phyloP scores from a whole-genome alignment of 345 rosid genomes.

The Turritis glabra region DNA sequence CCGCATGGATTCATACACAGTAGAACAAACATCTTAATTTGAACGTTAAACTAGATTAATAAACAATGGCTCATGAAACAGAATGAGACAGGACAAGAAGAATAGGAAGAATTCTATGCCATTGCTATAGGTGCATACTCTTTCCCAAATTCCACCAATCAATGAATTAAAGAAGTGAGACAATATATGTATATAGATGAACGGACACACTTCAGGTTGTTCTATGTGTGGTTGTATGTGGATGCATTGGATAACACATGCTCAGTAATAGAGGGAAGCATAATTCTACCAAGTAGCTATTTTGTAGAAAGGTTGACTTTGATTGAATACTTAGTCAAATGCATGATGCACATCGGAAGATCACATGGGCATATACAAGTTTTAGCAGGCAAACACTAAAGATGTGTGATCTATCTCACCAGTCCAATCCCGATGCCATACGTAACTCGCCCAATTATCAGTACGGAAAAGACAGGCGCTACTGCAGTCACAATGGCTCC shows the following conservation, averaged over 20 bases:
- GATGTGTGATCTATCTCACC: constrained; percentile 51
- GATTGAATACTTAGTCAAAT: background rate
- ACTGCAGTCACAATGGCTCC: constrained; percentile 84
- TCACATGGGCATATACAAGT: constrained; percentile 13
- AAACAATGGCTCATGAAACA: background rate
- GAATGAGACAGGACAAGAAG: background rate
- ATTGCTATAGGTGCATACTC: background rate
- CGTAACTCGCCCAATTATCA: constrained; percentile 82
- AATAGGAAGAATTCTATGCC: background rate
- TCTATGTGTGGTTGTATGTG: background rate
- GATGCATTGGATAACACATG: background rate
- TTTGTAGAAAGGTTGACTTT: background rate
- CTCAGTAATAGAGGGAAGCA: background rate
- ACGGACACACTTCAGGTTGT: background rate
- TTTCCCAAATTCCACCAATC: background rate
- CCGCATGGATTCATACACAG: background rate
- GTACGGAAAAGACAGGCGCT: constrained; percentile 67
- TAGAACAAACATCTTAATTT: constrained; percentile 3
- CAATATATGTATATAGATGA: background rate
- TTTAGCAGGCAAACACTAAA: constrained; percentile 19
- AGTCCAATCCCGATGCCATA: constrained; percentile 94
- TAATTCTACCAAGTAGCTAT: background rate
- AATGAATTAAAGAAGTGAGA: background rate
- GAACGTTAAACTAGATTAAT: background rate
- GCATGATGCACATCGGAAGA: background rate